Evolutionary conservation across 768 basidiomycete genomes (phyloP).

Genomic region (Agrocybe pediades): DNA sequence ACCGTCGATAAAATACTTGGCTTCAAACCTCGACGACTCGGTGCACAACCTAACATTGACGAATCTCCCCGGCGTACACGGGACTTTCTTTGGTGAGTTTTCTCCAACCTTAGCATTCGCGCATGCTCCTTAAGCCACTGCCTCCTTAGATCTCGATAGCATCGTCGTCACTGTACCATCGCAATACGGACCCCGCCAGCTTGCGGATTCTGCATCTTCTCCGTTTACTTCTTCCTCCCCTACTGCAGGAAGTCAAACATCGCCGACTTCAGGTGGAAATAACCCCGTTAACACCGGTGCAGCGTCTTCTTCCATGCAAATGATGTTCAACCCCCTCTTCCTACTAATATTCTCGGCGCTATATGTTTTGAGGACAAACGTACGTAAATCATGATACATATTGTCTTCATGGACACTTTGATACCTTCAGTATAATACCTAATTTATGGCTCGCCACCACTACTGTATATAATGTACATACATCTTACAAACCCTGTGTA

Average conservation of each 20-base stretch:
- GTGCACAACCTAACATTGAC: constrained; percentile 38
- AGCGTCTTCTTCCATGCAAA: not conserved
- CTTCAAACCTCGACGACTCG: constrained; percentile 39
- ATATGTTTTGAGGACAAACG: not conserved
- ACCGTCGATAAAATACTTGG: constrained; percentile 44
- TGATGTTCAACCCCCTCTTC: constrained; percentile 13
- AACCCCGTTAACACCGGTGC: constrained; percentile 8
- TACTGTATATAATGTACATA: not conserved
- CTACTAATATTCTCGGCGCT: constrained; percentile 9
- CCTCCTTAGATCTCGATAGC: constrained; percentile 46
- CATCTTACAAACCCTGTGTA: too few relatives aligned
- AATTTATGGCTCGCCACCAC: not conserved
- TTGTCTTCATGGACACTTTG: not conserved
- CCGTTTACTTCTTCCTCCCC: constrained; percentile 18
- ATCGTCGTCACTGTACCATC: constrained; percentile 45
- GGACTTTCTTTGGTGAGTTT: constrained; percentile 44
- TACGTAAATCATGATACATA: not conserved
- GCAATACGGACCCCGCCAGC: constrained; percentile 36
- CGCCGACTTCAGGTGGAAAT: not conserved
- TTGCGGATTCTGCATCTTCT: constrained; percentile 19
- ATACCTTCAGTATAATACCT: not conserved
- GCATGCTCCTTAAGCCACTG: too few relatives aligned
- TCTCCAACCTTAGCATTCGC: not conserved
- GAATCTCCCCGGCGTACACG: constrained; percentile 43
- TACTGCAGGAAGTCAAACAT: not conserved